Evolutionary conservation across 257 asterid species (phyloP).

Genomic region (Scutellaria barbata): DNA sequence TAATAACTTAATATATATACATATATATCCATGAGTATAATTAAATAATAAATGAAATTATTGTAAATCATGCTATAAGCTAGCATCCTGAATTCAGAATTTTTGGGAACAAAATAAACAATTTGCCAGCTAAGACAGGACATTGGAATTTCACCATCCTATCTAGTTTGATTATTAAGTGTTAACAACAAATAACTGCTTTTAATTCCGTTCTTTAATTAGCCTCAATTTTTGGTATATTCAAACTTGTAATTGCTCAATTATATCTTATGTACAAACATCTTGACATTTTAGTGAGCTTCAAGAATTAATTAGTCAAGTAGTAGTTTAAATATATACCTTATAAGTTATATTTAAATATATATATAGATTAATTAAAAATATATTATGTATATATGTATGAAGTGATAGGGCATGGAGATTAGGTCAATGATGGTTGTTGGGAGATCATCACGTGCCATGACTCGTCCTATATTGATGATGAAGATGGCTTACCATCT

Average conservation of each 20-base stretch:
- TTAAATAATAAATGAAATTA: no score
- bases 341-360: not conserved
- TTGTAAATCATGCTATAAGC: no score
- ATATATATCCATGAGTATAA: no score
- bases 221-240: not conserved
- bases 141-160: not conserved
- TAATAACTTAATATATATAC: no score
- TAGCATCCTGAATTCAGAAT: no score
- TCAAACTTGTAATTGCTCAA: not conserved
- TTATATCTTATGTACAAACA: no score
- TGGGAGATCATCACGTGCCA: conserved; percentile 43
- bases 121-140: no score
- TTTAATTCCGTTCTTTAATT: not conserved
- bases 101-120: no score
- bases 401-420: conserved; percentile 21
- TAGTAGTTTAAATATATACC: no score
- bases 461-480: conserved; percentile 35
- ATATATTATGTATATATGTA: no score
- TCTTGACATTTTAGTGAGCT: no score
- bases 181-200: not conserved
- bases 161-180: not conserved
- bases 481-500: conserved; percentile 44
- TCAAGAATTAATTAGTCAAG: no score
- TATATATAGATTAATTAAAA: not conserved
- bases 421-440: conserved; percentile 37